Evolutionary conservation across 495 filamentous ascomycete genomes (phyloP).

Genomic region (Daldinia caldariorum): DNA sequence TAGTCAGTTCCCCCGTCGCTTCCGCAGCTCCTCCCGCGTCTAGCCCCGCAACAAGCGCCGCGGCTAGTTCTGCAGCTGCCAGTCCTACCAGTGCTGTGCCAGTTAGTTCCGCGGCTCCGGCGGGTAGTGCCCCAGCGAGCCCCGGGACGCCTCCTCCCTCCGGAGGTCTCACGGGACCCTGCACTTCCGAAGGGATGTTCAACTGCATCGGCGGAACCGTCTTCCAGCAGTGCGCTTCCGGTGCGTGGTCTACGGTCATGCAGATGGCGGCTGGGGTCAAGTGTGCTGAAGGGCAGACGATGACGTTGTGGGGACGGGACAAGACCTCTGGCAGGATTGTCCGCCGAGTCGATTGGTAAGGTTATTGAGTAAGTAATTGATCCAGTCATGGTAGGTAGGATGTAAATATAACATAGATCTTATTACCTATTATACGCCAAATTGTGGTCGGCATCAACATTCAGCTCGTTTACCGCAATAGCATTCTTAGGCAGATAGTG

Average conservation of each 20-base stretch:
- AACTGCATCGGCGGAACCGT: constrained; percentile 49
- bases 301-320: constrained; percentile 43
- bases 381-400: too few species aligned
- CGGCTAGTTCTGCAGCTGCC: background rate
- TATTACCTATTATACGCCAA: too few species aligned
- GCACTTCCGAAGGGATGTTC: constrained; percentile 45
- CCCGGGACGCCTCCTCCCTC: constrained; percentile 22
- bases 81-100: too few species aligned
- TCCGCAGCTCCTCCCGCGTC: background rate
- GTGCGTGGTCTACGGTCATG: constrained; percentile 41
- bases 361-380: background rate
- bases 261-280: constrained; percentile 40
- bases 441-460: too few species aligned
- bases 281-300: constrained; percentile 41
- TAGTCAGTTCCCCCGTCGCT: background rate
- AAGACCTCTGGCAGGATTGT: constrained; percentile 14
- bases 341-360: constrained; percentile 10
- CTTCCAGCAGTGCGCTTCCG: constrained; percentile 48
- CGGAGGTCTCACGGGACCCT: constrained; percentile 44
- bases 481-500: too few species aligned
- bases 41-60: background rate
- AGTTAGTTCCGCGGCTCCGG: background rate
- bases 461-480: too few species aligned
- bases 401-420: too few species aligned
- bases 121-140: constrained; percentile 14